Percentiles rank a stretch among this genome's conserved stretches.
Conservation (phyloP, 768 basidiomycete genomes). For the Hortiboletus campestris region DNA sequence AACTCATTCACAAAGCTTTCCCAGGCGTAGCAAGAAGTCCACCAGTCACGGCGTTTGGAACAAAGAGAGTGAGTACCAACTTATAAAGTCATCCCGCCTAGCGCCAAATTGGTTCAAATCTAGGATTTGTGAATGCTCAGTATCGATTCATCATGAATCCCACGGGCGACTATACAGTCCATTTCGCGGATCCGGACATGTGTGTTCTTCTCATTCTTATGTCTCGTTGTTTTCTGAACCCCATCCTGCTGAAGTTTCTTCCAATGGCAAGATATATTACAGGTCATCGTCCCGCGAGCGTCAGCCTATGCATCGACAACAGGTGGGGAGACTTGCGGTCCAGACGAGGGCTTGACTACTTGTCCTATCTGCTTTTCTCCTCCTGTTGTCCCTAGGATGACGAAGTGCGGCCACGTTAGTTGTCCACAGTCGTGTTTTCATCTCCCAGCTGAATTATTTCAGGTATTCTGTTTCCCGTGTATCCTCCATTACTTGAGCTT, state of each 20-base stretch:
- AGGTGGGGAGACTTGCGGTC: slow-evolving; percentile 39
- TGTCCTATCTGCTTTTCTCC: slow-evolving; percentile 97
- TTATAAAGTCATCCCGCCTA: slow-evolving; percentile 12
- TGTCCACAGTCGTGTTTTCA: slow-evolving; percentile 20
- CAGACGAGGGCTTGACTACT: slow-evolving; percentile 61
- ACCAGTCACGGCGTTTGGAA: slow-evolving; percentile 72
- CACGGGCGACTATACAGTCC: slow-evolving; percentile 85
- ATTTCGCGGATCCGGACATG: slow-evolving; percentile 98
- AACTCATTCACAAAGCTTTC: slow-evolving; percentile 54
- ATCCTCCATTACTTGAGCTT: slow-evolving; percentile 87
- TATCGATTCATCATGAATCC: slow-evolving; percentile 97
- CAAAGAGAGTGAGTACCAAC: slow-evolving; percentile 79
- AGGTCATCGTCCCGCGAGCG: slow-evolving; percentile 87
- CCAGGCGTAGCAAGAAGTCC: slow-evolving; percentile 74
- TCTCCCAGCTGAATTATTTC: slow-evolving; percentile 17
- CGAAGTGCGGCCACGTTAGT: slow-evolving; percentile 95
- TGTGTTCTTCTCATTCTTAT: slow-evolving; percentile 39
- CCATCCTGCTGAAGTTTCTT: slow-evolving; percentile 62
- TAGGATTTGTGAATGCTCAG: slow-evolving; percentile 94
- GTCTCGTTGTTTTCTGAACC: not conserved
- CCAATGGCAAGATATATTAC: slow-evolving; percentile 94
- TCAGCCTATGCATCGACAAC: slow-evolving; percentile 70
- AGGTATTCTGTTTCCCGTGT: slow-evolving; percentile 96
- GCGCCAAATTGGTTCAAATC: slow-evolving; percentile 16
- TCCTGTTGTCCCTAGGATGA: slow-evolving; percentile 88